Conservation (phyloP, 2,329 filamentous ascomycete genomes). For the Xylaria sp. region DNA sequence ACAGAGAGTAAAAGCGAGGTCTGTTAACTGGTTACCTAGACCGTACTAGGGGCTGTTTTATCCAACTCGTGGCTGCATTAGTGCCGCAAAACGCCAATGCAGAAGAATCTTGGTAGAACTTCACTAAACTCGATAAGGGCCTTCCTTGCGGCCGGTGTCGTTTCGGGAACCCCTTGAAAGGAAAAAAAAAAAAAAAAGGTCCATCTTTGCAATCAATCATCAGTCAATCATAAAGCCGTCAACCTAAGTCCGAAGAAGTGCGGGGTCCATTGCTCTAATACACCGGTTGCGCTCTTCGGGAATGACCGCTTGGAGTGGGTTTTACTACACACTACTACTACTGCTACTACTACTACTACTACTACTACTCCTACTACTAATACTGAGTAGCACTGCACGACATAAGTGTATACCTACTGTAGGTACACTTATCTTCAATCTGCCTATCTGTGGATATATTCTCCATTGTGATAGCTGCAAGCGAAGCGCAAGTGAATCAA, state of each 20-base stretch:
- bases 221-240: too few species aligned
- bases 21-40: background rate
- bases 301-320: conserved; percentile 23
- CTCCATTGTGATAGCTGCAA: background rate
- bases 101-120: conserved; percentile 2
- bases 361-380: background rate
- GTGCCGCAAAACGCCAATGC: conserved; percentile 23
- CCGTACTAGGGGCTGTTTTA: background rate
- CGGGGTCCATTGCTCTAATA: conserved; percentile 15
- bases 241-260: conserved; percentile 4
- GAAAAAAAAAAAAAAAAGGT: background rate
- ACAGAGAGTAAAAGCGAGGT: background rate
- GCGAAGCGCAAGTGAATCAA: conserved; percentile 1
- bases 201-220: too few species aligned
- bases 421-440: background rate
- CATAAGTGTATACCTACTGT: background rate
- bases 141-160: conserved; percentile 13
- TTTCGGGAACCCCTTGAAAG: background rate
- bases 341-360: background rate
- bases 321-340: background rate
- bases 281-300: conserved; percentile 21
- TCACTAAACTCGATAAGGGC: conserved; percentile 17
- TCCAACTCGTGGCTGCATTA: background rate
- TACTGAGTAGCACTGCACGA: background rate
- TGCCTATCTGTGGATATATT: conserved; percentile 3